phyloP scores from a whole-genome alignment of 2,329 filamentous ascomycete species.

The Fusarium ambrosium region DNA sequence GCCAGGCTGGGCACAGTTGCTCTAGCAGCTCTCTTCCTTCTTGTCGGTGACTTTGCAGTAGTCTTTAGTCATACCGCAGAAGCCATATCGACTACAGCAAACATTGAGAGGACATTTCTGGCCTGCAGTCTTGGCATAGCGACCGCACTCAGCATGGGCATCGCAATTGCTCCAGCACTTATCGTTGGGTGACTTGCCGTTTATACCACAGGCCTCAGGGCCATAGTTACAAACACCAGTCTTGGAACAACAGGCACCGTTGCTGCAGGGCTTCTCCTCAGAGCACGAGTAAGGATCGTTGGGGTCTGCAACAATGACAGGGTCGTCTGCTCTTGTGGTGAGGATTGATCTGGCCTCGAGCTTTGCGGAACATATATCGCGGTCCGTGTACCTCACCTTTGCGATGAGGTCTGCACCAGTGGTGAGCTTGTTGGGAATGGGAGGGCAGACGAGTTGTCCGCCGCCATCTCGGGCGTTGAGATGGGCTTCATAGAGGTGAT shows the following conservation, averaged over 20 bases:
- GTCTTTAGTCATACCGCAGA: not conserved
- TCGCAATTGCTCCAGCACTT: not conserved
- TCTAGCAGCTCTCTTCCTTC: not conserved
- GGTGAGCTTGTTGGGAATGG: conserved; percentile 11
- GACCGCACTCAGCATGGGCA: not conserved
- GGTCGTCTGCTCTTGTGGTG: not conserved
- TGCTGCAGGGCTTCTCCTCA: not conserved
- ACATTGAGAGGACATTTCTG: not conserved
- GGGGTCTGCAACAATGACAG: not conserved
- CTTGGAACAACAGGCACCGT: not conserved
- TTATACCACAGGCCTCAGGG: not conserved
- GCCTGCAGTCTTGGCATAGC: not conserved
- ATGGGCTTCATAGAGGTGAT: conserved; percentile 8
- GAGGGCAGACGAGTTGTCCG: conserved; percentile 10
- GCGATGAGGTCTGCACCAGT: conserved; percentile 5
- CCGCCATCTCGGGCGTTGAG: not conserved
- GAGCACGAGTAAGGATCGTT: conserved; percentile 5
- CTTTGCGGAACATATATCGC: not conserved
- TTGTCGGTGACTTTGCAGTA: not conserved
- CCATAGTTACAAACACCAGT: not conserved
- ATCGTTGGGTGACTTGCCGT: not conserved
- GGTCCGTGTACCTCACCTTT: not conserved
- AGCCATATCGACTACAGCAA: not conserved
- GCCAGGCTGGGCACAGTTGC: not conserved
- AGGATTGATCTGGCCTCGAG: conserved; percentile 3